Evolutionary conservation across 1,284 basidiomycete species (phyloP).

Genomic region (Cryptococcus depauperatus): DNA sequence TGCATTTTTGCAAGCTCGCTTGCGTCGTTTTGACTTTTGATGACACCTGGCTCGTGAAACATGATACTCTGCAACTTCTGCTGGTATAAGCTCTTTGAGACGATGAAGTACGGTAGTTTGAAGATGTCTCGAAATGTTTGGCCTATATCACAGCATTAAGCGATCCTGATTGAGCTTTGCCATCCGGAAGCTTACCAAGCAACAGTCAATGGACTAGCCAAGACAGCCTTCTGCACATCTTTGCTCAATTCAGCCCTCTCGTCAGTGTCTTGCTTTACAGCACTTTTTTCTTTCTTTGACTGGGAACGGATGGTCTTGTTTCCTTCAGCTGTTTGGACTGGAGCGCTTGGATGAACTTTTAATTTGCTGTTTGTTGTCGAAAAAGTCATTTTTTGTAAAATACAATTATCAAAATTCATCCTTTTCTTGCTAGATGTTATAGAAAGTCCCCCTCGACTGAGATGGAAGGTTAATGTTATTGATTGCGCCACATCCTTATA

Average conservation of each 20-base stretch:
- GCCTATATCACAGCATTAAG: too few relatives aligned
- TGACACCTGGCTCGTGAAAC: constrained; percentile 31
- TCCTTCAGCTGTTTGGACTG: constrained; percentile 3
- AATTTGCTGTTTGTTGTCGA: background rate
- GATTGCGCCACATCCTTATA: too few relatives aligned
- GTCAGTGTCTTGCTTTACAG: background rate
- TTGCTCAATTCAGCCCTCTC: constrained; percentile 19
- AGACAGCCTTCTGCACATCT: constrained; percentile 29
- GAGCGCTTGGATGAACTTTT: too few relatives aligned
- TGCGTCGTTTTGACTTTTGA: constrained; percentile 17
- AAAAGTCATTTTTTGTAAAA: constrained; percentile 7
- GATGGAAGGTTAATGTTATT: too few relatives aligned
- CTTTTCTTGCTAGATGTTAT: too few relatives aligned
- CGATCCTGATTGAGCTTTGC: background rate
- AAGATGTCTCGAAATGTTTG: constrained; percentile 33
- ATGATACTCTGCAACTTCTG: constrained; percentile 33
- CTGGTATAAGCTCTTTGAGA: constrained; percentile 26
- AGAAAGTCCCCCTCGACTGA: too few relatives aligned
- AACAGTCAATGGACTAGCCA: constrained; percentile 34
- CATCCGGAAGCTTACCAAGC: constrained; percentile 26
- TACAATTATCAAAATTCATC: constrained; percentile 1
- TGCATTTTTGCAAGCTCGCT: too few relatives aligned
- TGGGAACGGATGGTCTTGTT: constrained; percentile 14
- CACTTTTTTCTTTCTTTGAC: constrained; percentile 20
- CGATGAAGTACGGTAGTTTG: constrained; percentile 29